Evolutionary conservation across 345 rosid genomes (phyloP).

Genomic region (Arabidopsis suecica): DNA sequence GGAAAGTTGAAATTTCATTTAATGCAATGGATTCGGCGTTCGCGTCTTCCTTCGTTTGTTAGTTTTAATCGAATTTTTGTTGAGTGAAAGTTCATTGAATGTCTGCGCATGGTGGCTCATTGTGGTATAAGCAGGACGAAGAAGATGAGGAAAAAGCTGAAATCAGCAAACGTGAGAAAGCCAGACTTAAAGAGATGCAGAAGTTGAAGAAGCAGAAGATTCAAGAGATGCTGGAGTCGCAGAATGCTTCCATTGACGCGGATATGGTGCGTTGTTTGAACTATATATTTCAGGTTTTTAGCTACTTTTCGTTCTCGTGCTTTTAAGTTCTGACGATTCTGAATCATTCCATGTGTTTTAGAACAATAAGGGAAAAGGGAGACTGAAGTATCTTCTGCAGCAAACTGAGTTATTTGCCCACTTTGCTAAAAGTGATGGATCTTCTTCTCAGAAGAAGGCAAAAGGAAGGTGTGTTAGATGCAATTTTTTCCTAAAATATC

Average conservation of each 20-base stretch:
- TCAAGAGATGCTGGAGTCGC: conserved; percentile 89
- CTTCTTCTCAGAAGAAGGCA: conserved; percentile 69
- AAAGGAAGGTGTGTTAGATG: conserved; percentile 77
- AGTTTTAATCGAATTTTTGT: no score
- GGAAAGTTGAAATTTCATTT: background rate
- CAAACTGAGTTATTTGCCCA: conserved; percentile 98
- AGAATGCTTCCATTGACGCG: conserved; percentile 93
- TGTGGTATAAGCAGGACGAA: conserved; percentile 54
- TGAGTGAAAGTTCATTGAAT: no score
- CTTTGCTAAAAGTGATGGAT: conserved; percentile 86
- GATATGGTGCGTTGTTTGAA: conserved; percentile 67
- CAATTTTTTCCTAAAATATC: background rate
- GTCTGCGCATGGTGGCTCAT: background rate
- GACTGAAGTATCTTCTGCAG: conserved; percentile 89
- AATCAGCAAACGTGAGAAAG: conserved; percentile 86
- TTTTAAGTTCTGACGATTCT: background rate
- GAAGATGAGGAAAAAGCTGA: conserved; percentile 52
- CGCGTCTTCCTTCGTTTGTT: background rate
- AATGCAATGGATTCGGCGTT: background rate
- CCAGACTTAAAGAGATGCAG: conserved; percentile 88
- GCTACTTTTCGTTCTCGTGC: background rate
- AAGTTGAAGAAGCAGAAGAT: conserved; percentile 85
- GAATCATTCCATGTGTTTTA: conserved; percentile 30
- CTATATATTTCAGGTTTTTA: background rate
- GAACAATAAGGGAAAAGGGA: conserved; percentile 91